A percentile compares a stretch with the other conserved stretches of the same genome.
Conservation (phyloP, 331 rosid species). For the Arachis monticola region DNA sequence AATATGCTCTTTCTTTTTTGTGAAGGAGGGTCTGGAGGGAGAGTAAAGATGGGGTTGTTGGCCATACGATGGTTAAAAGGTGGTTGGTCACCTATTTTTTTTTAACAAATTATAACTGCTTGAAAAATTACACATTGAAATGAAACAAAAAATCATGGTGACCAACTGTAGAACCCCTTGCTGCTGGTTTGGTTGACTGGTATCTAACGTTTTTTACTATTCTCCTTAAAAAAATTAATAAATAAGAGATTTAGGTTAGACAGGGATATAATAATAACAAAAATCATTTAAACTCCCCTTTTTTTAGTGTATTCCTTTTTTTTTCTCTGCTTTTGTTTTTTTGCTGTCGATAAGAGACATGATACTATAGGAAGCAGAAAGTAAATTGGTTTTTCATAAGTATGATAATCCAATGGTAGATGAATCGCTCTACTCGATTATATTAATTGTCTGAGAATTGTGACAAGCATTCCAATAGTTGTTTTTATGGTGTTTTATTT, state of each 20-base stretch:
- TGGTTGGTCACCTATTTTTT: background rate
- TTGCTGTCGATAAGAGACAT: background rate
- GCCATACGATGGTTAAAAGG: too few species aligned
- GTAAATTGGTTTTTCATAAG: constrained; percentile 17
- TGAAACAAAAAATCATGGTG: background rate
- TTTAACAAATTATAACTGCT: constrained; percentile 4
- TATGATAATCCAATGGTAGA: background rate
- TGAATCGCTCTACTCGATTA: constrained; percentile 1
- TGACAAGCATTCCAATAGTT: background rate
- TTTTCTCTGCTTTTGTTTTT: constrained; percentile 22
- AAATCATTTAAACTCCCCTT: too few species aligned
- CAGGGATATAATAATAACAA: background rate
- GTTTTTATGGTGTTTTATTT: constrained; percentile 19
- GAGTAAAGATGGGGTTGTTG: too few species aligned
- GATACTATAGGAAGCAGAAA: background rate
- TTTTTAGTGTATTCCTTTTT: background rate
- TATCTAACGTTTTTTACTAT: too few species aligned
- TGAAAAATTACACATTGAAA: constrained; percentile 28
- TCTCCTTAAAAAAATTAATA: too few species aligned
- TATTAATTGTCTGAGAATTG: background rate
- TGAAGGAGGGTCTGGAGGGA: background rate
- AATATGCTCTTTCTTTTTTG: background rate
- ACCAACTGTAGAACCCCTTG: too few species aligned
- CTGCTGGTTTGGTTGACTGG: too few species aligned
- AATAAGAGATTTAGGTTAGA: too few species aligned